These are phyloP conservation scores for Cudoniella acicularis DNA, from an alignment of 495 filamentous ascomycete species.

Conservation along the genomic window DNA sequence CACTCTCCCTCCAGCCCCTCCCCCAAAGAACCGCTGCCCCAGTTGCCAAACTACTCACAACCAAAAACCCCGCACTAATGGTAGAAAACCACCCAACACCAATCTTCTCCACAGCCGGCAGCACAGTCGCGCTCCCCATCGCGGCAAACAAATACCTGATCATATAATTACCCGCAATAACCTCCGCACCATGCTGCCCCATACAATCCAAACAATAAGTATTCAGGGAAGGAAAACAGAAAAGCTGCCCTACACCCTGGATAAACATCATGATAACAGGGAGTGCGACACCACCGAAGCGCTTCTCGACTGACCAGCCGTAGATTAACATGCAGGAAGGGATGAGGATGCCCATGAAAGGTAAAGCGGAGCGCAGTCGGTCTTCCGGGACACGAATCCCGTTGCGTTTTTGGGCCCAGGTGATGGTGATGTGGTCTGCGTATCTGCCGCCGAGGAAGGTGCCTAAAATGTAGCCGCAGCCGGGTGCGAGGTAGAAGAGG, in stretches of 20 bases:
- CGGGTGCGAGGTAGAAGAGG: constrained; percentile 72
- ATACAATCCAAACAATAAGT: constrained; percentile 77
- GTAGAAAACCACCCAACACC: constrained; percentile 66
- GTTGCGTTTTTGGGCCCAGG: constrained; percentile 54
- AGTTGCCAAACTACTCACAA: constrained; percentile 52
- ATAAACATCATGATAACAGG: constrained; percentile 68
- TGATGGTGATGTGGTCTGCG: constrained; percentile 62
- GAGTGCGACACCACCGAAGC: constrained; percentile 59
- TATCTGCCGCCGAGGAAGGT: constrained; percentile 70
- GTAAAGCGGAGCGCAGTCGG: constrained; percentile 57
- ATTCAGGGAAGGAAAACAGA: constrained; percentile 69
- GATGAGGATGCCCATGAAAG: constrained; percentile 56
- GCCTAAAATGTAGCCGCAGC: constrained; percentile 64
- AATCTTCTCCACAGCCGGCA: constrained; percentile 62
- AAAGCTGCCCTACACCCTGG: constrained; percentile 68
- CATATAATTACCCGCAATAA: constrained; percentile 72
- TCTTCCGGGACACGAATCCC: constrained; percentile 66
- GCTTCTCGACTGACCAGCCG: constrained; percentile 67
- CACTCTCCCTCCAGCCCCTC: constrained; percentile 46
- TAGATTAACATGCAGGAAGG: constrained; percentile 66
- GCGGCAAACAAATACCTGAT: constrained; percentile 67
- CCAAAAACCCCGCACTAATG: constrained; percentile 53
- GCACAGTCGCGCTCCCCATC: constrained; percentile 58
- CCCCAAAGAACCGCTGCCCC: constrained; percentile 48
- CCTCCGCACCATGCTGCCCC: constrained; percentile 59